Percentiles rank a stretch among this genome's conserved stretches.
phyloP scores from a whole-genome alignment of 495 filamentous ascomycete species.

The Aspergillus heteromorphus region DNA sequence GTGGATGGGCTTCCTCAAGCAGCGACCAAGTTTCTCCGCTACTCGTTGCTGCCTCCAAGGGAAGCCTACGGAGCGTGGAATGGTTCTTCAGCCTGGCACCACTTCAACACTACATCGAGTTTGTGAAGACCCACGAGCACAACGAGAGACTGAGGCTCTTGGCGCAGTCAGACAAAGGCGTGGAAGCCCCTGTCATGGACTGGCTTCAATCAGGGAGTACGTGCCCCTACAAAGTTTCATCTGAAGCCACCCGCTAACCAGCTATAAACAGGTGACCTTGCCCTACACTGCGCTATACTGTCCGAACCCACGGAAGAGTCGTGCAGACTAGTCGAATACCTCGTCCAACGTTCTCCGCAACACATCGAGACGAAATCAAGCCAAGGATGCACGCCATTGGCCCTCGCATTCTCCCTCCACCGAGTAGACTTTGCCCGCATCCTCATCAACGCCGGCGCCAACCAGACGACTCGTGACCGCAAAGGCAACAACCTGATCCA shows the following conservation, averaged over 20 bases:
- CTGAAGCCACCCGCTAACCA: background rate
- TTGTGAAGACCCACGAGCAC: slow-evolving; percentile 49
- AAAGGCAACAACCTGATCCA: slow-evolving; percentile 57
- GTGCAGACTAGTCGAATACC: slow-evolving; percentile 52
- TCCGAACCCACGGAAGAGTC: slow-evolving; percentile 33
- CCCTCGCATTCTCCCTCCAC: slow-evolving; percentile 49
- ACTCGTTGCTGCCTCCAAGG: slow-evolving; percentile 49
- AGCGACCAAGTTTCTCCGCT: slow-evolving; percentile 41
- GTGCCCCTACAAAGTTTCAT: background rate
- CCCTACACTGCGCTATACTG: slow-evolving; percentile 62
- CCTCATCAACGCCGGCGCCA: slow-evolving; percentile 58
- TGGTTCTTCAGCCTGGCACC: slow-evolving; percentile 68
- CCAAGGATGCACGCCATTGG: slow-evolving; percentile 55
- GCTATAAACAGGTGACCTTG: slow-evolving; percentile 45
- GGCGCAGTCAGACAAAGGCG: slow-evolving; percentile 45
- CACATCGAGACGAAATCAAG: slow-evolving; percentile 51
- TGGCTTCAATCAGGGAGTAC: slow-evolving; percentile 44
- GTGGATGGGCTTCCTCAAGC: slow-evolving; percentile 15
- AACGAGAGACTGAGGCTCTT: slow-evolving; percentile 54
- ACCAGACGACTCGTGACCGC: slow-evolving; percentile 52
- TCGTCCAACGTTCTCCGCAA: slow-evolving; percentile 53
- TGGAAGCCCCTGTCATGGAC: slow-evolving; percentile 52
- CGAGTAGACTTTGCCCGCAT: slow-evolving; percentile 49
- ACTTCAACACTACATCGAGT: slow-evolving; percentile 55
- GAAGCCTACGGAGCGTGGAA: slow-evolving; percentile 56